phyloP scores from a whole-genome alignment of 2,329 filamentous ascomycete genomes.

The Zymoseptoria tritici region DNA sequence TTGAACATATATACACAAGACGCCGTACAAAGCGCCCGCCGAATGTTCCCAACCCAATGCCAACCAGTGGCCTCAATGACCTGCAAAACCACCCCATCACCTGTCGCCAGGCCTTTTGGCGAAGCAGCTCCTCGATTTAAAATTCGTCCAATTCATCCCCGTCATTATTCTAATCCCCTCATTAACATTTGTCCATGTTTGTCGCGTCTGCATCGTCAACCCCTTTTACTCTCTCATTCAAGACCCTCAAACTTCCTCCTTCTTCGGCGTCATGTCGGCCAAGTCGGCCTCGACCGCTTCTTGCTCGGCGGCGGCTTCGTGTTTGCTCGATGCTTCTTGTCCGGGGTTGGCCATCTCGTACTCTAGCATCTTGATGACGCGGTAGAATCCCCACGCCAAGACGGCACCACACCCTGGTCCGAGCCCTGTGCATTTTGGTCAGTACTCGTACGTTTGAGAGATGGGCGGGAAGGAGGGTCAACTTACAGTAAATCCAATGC shows the following conservation, averaged over 20 bases:
- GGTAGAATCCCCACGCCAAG: slow-evolving; percentile 28
- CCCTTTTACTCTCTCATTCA: background rate
- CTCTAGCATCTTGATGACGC: slow-evolving; percentile 28
- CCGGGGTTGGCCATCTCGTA: slow-evolving; percentile 30
- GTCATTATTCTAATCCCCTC: background rate
- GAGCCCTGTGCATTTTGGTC: slow-evolving; percentile 17
- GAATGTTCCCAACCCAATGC: background rate
- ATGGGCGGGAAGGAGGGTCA: background rate
- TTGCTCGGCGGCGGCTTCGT: slow-evolving; percentile 12
- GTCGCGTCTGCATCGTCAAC: background rate
- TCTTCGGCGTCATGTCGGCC: slow-evolving; percentile 17
- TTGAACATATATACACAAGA: background rate
- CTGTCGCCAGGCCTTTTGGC: background rate
- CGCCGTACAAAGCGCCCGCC: background rate
- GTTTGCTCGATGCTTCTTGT: slow-evolving; percentile 14
- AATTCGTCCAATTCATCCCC: background rate
- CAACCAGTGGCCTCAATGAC: background rate
- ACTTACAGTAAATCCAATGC: slow-evolving; percentile 21
- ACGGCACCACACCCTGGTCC: slow-evolving; percentile 26
- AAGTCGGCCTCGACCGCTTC: slow-evolving; percentile 10
- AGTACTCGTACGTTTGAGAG: background rate
- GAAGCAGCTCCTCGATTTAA: no score
- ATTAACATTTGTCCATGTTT: background rate
- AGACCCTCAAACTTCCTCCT: slow-evolving; percentile 4
- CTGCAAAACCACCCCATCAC: background rate